phyloP scores from a whole-genome alignment of 441 rosid species.

The Populus hybrid region DNA sequence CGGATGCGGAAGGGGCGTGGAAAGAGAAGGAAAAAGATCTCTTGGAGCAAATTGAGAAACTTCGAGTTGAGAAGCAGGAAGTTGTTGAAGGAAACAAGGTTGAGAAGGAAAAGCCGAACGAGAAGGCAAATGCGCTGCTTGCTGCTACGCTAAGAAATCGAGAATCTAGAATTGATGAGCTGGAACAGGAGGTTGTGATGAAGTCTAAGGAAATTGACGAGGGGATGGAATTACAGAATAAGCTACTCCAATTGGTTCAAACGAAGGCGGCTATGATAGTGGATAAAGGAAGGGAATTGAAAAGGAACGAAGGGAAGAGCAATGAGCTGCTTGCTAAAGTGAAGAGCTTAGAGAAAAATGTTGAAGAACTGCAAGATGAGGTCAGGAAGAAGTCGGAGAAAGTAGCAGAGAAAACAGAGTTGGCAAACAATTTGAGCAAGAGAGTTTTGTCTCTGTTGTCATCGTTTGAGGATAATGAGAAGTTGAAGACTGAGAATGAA shows the following conservation, averaged over 20 bases:
- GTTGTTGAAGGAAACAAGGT: constrained; percentile 35
- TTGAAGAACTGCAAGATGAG: constrained; percentile 40
- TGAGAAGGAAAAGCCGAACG: constrained; percentile 42
- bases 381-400: constrained; percentile 31
- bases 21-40: constrained; percentile 51
- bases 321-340: constrained; percentile 40
- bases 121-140: constrained; percentile 18
- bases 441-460: constrained; percentile 31
- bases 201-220: constrained; percentile 49
- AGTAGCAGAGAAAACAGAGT: constrained; percentile 32
- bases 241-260: constrained; percentile 41
- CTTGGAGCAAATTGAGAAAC: constrained; percentile 44
- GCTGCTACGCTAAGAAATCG: constrained; percentile 20
- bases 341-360: constrained; percentile 34
- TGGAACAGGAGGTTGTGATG: constrained; percentile 31
- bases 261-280: constrained; percentile 30
- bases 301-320: constrained; percentile 34
- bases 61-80: constrained; percentile 46
- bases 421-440: constrained; percentile 29
- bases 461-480: constrained; percentile 27
- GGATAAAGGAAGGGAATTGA: constrained; percentile 12
- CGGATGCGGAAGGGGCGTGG: constrained; percentile 58
- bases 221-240: constrained; percentile 41
- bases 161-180: constrained; percentile 32
- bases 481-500: constrained; percentile 34